A percentile compares a stretch with the other conserved stretches of the same genome.
Conservation (phyloP, 257 asterid genomes). For the Nicotiana knightiana region DNA sequence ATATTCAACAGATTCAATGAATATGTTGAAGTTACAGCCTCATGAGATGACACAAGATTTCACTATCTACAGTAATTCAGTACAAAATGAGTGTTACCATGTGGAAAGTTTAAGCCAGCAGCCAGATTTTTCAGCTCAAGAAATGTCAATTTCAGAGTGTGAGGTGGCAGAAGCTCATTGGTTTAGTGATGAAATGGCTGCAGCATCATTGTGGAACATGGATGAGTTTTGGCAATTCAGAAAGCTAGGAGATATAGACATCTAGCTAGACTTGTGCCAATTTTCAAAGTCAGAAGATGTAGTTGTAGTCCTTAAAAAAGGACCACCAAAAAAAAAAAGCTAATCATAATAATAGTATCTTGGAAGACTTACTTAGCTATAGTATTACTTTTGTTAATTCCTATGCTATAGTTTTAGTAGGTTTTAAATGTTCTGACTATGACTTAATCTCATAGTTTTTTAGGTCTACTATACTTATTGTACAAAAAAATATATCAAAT, state of each 20-base stretch:
- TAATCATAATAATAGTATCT: not conserved
- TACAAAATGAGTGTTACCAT: conserved; percentile 24
- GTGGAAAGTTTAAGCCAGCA: conserved; percentile 27
- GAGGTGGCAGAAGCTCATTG: conserved; percentile 45
- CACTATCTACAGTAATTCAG: conserved; percentile 3
- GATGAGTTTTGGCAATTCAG: conserved; percentile 62
- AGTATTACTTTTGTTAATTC: not conserved
- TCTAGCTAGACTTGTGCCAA: not conserved
- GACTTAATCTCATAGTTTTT: not conserved
- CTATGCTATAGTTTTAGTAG: not conserved
- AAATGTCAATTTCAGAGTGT: conserved; percentile 22
- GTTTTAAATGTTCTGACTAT: not conserved
- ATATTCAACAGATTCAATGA: conserved; percentile 7
- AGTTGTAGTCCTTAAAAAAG: too few relatives aligned
- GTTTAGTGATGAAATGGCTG: conserved; percentile 37
- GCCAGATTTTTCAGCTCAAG: conserved; percentile 28
- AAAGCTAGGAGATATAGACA: conserved; percentile 27
- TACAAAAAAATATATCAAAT: conserved; percentile 2
- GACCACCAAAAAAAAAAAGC: too few relatives aligned
- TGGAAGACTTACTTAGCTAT: too few relatives aligned
- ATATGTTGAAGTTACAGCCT: not conserved
- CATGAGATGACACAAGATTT: conserved; percentile 4
- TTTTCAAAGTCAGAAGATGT: not conserved
- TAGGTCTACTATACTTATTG: not conserved
- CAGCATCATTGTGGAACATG: conserved; percentile 39